Base-by-base conservation (phyloP, 2,329 filamentous ascomycete species). In the Pseudopithomyces chartarum region DNA sequence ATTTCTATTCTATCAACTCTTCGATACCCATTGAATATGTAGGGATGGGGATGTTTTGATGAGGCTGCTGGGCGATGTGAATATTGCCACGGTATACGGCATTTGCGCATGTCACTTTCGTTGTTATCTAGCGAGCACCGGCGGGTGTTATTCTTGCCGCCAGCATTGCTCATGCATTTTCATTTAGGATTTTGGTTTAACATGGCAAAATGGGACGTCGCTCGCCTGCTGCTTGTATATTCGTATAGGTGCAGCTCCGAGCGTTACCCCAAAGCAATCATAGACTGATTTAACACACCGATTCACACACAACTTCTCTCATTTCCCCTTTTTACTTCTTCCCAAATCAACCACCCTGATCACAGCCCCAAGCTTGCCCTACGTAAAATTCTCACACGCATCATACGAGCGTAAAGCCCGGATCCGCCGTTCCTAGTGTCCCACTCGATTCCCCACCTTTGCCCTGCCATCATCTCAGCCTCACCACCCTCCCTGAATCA, bases 11-110 rank as follows among this genome's bases (percentile, higher is more conserved):
- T 43, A 42, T 23, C 47, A 44, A 50, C 17, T 45, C 58, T 58
- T 64, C 65, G 69, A 73, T 73, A 73, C 70, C 70, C 70, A 65
- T 17, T 42, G 33, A 39, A 23, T 51, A 50, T 22, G 17, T 6
- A 47, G 23, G 54, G 44, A 15, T 19, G 45, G 53, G 45, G 22
- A 23, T 34, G 20, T 47, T 39, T n/a, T 39, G 33, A 12, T 22
- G 15, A 11, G 22, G 34, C n/a, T 40, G 50, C 19, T 57, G 29
- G 38, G n/a, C 19, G 29, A 40, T 22, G 38, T 33, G n/a, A 29
- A 45, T 40, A 43, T 53, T 23, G 23, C 19, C 20, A 36, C 11
- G 55, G 55, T 40, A 40, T 51, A 33, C 36, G 50, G 42, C 34
- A 55, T 36, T 29, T 56, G 13, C 29, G 47, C 42, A 33, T 26